Evolutionary conservation across 768 basidiomycete genomes (phyloP), one percentile per base, ranked within the genome.

Genomic region (Psilocybe azurescens): DNA sequence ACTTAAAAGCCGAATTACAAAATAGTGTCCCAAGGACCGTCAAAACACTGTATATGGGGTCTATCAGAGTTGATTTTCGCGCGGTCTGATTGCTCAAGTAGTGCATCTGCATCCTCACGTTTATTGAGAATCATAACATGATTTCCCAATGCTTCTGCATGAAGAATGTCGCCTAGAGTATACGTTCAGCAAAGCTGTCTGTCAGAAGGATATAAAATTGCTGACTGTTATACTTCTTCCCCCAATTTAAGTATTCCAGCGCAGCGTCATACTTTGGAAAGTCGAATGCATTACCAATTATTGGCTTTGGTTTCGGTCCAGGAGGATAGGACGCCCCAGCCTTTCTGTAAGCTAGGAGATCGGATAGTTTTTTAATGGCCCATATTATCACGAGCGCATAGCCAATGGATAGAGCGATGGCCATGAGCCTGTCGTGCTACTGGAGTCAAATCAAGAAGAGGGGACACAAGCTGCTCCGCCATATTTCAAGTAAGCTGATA

Each of bases 11-110:
- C n/a, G n/a, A n/a, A n/a, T n/a, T n/a, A n/a, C n/a, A n/a, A n/a
- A n/a, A n/a, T n/a, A n/a, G n/a, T n/a, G n/a, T n/a, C n/a, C n/a
- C n/a, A n/a, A n/a, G n/a, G n/a, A n/a, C n/a, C n/a, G n/a, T n/a
- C n/a, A n/a, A n/a, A n/a, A n/a, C n/a, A n/a, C n/a, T n/a, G n/a
- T n/a, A 64, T 55, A 5, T 77, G 75, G 24, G 81, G 82, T 9
- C 82, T 73, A 53, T 77, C 79, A 13, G 81, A 82, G 53, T 83
- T 83, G 38, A 79, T 79, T 1, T 77, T 73, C 0, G 79, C 80
- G 10, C 81, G 74, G 57, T 79, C 82, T 63, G 41, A 44, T 53
- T 81, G 81, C 62, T 84, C 82, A 13, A 85, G 68, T 8, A 69
- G 18, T 29, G 48, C 48, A 18, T 47, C 56, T 18, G 56, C 66